Evolutionary conservation across 352 stramenopile genomes (phyloP).

Genomic region (Globisporangium emineosum): DNA sequence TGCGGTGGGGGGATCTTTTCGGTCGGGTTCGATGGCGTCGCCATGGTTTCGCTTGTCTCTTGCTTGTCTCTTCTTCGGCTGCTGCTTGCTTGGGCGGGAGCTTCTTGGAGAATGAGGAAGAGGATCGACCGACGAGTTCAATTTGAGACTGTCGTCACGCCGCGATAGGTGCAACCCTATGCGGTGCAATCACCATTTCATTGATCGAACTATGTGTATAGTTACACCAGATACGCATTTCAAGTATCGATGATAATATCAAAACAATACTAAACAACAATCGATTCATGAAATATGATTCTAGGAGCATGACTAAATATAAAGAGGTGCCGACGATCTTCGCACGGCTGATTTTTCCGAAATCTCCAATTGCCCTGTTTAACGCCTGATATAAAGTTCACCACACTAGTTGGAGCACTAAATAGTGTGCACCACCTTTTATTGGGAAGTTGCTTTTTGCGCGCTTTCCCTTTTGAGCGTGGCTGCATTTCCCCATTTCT

Average conservation of each 20-base stretch:
- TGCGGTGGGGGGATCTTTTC: conserved; percentile 57
- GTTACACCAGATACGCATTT: too few species aligned
- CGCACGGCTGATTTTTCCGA: conserved; percentile 10
- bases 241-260: too few species aligned
- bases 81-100: conserved; percentile 8
- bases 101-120: conserved; percentile 6
- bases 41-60: conserved; percentile 27
- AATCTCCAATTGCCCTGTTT: neutral
- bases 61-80: conserved; percentile 4
- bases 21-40: conserved; percentile 52
- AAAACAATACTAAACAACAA: too few species aligned
- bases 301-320: neutral
- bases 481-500: neutral
- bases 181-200: neutral
- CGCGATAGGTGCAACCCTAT: neutral
- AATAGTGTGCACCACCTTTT: neutral
- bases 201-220: too few species aligned
- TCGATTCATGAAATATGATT: neutral
- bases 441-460: neutral
- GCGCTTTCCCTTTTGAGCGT: neutral
- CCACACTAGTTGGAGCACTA: neutral
- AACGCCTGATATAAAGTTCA: neutral
- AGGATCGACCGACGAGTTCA: neutral
- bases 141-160: conserved; percentile 5
- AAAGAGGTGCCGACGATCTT: neutral